Evolutionary conservation across 148 eudicot genomes (phyloP), one percentile per base, ranked within the genome.

Genomic region (Spergularia marina): DNA sequence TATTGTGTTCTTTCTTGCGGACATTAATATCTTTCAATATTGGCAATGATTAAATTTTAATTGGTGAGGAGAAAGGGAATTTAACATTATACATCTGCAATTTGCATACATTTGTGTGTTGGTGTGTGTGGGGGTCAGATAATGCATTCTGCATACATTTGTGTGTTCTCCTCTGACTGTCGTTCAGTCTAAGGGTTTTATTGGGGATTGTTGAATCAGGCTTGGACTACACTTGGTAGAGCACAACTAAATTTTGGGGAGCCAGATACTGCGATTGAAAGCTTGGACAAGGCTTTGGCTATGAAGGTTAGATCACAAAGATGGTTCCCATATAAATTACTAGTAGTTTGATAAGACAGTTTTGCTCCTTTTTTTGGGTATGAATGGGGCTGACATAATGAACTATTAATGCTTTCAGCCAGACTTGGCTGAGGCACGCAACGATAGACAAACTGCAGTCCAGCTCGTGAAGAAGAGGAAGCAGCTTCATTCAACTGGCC

Each of bases 201-300:
- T 72, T 51, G 39, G 55, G 53, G 62, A 72, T 58, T 74, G 74
- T 44, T 62, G 54, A 51, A 69, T 53, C 81, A 92, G 98, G 93
- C 89, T 14, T 92, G 98, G 98, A 74, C 84, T 47, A 90, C 98
- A 20, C 93, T 92, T 76, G 98, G 93, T 75, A 83, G 96, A 82
- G 90, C 98, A 72, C 98, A 92, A 74, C 79, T 92, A 67, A 92
- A 92, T 79, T 92, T 82, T 70, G 98, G 98, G 80, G 98, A 92
- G 91, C 96, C 96, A 62, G 98, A 90, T 77, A 66, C 73, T 70
- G 93, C 98, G 51, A 75, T 89, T 56, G 88, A 90, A 76, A 90
- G 93, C 79, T 92, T 92, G 54, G 96, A 90, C 84, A 90, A 65
- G 75, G 93, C 98, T 64, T 82, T 90, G 74, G 89, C 90, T 36